Evolutionary conservation across 1,284 basidiomycete species (phyloP).

Genomic region (Ustilago xerochloae): DNA sequence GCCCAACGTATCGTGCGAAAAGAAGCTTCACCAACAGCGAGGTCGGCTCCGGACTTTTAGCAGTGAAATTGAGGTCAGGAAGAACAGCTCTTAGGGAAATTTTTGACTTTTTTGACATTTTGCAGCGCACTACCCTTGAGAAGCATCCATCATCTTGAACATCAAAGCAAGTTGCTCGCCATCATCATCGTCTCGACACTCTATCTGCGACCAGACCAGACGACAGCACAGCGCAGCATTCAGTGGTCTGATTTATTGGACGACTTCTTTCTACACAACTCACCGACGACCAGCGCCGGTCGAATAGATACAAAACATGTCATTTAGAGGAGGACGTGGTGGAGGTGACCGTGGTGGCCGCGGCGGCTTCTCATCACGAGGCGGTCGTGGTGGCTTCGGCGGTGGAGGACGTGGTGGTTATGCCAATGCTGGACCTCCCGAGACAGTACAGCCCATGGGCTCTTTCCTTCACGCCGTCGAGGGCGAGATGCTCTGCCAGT

Average conservation of each 20-base stretch:
- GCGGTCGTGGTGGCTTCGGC: conserved; percentile 58
- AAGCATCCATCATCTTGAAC: background rate
- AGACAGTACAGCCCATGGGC: conserved; percentile 66
- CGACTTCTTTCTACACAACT: background rate
- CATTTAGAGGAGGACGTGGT: conserved; percentile 57
- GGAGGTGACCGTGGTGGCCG: conserved; percentile 56
- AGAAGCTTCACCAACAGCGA: background rate
- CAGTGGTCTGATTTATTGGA: no score
- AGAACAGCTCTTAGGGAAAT: conserved; percentile 26
- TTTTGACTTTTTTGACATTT: conserved; percentile 47
- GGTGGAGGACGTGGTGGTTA: conserved; percentile 58
- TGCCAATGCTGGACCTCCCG: conserved; percentile 62
- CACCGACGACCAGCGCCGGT: background rate
- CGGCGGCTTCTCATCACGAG: conserved; percentile 56
- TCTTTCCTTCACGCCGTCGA: conserved; percentile 81
- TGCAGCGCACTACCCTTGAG: background rate
- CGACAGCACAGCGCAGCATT: background rate
- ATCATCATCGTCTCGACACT: conserved; percentile 12
- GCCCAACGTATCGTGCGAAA: conserved; percentile 23
- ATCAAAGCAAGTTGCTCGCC: conserved; percentile 3
- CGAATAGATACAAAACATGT: conserved; percentile 40
- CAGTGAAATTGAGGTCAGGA: conserved; percentile 3
- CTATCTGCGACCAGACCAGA: background rate
- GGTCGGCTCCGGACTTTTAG: conserved; percentile 26
- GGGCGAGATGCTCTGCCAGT: conserved; percentile 96